Evolutionary conservation across 1,284 basidiomycete species (phyloP).

Genomic region (Athelia sp.): DNA sequence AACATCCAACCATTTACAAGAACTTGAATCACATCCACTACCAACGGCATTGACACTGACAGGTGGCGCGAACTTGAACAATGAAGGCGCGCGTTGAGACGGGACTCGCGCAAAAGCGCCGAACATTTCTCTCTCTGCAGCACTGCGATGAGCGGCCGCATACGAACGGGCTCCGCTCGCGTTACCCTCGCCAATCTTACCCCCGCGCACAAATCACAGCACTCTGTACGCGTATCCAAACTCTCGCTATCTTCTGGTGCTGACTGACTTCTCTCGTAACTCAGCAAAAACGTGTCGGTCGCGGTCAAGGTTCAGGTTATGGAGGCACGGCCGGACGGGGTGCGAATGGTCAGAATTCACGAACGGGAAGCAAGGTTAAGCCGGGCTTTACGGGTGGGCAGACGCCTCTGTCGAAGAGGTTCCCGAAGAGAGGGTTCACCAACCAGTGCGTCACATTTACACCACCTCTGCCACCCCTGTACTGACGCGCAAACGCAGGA

Average conservation of each 20-base stretch:
- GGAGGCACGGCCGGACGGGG: constrained; percentile 93
- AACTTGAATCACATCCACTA: no score
- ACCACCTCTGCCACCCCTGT: constrained; percentile 7
- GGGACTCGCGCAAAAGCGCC: no score
- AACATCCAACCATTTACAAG: no score
- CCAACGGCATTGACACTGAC: no score
- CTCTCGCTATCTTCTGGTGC: constrained; percentile 3
- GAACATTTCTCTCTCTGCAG: no score
- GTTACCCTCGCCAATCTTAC: constrained; percentile 59
- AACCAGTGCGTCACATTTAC: constrained; percentile 64
- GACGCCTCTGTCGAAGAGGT: constrained; percentile 86
- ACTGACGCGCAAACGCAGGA: constrained; percentile 35
- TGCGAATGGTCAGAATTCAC: constrained; percentile 94
- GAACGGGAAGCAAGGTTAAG: constrained; percentile 76
- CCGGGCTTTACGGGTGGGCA: constrained; percentile 94
- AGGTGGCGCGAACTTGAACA: no score
- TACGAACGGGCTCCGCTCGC: constrained; percentile 19
- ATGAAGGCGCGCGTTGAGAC: no score
- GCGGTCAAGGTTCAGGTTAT: constrained; percentile 87
- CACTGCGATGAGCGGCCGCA: neutral
- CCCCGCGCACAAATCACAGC: constrained; percentile 58
- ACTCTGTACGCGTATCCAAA: constrained; percentile 38
- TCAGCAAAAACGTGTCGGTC: constrained; percentile 90
- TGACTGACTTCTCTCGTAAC: constrained; percentile 5
- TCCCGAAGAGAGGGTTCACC: constrained; percentile 92